Percentiles rank a stretch among this genome's conserved stretches.
Evolutionary conservation across 169 alveolate species (phyloP).

Genomic region (Neospora caninum): DNA sequence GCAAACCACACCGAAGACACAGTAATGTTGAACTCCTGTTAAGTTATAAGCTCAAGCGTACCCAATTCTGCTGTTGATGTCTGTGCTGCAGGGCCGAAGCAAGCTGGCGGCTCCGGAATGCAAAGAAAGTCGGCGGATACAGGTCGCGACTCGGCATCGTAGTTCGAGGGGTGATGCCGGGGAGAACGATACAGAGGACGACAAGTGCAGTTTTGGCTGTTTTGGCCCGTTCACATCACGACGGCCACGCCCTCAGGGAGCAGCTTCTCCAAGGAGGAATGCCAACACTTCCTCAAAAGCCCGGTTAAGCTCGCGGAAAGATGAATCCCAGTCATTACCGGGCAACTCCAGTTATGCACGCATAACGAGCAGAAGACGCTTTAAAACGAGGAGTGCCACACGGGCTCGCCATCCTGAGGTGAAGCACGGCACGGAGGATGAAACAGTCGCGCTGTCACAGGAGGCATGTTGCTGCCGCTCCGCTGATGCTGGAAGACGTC

Average conservation of each 20-base stretch:
- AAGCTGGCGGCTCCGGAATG: too few species aligned
- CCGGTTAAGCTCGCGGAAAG: neutral
- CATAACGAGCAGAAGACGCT: neutral
- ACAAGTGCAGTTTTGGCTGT: neutral
- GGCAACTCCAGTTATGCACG: neutral
- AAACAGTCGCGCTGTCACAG: neutral
- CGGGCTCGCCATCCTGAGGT: neutral
- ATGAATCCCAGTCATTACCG: neutral
- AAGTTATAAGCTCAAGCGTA: too few species aligned
- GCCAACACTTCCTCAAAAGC: neutral
- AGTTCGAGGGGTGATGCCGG: neutral
- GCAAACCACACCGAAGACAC: too few species aligned
- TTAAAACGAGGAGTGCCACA: neutral
- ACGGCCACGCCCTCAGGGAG: neutral
- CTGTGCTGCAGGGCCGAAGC: too few species aligned
- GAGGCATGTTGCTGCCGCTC: neutral
- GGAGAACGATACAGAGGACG: neutral
- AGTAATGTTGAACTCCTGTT: too few species aligned
- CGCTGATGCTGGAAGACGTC: neutral
- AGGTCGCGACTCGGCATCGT: neutral
- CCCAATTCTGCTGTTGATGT: too few species aligned
- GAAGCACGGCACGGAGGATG: neutral
- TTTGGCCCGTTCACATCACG: neutral
- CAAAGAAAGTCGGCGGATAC: neutral
- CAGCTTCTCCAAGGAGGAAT: neutral